Evolutionary conservation across 2,329 filamentous ascomycete species (phyloP).

Genomic region (Phoma herbarum): DNA sequence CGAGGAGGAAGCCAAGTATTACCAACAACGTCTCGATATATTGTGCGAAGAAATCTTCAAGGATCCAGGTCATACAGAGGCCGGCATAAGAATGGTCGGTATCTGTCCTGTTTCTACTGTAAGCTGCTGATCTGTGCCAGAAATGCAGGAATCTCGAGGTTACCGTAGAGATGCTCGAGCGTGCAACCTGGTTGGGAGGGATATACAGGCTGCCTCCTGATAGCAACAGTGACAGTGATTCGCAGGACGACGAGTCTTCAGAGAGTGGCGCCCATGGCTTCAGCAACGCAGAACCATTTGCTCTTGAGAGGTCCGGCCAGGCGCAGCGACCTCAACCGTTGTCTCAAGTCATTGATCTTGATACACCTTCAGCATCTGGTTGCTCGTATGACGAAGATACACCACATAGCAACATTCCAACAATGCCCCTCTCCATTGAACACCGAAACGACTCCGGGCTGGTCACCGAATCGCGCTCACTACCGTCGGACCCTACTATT

Average conservation of each 20-base stretch:
- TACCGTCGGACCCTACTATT: conserved; percentile 10
- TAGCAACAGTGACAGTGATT: conserved; percentile 7
- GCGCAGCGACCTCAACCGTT: not conserved
- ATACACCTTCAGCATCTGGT: conserved; percentile 26
- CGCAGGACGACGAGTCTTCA: not conserved
- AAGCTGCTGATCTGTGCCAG: too few relatives aligned
- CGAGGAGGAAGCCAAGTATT: conserved; percentile 27
- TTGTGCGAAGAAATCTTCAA: conserved; percentile 31
- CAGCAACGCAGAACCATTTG: too few relatives aligned
- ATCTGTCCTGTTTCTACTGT: too few relatives aligned
- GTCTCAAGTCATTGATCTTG: conserved; percentile 31
- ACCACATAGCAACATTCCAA: not conserved
- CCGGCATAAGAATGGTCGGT: conserved; percentile 34
- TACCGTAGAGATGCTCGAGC: conserved; percentile 69
- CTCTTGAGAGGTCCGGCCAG: not conserved
- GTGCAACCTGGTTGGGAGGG: conserved; percentile 56
- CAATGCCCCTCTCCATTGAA: not conserved
- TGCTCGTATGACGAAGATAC: conserved; percentile 2
- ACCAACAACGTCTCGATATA: conserved; percentile 27
- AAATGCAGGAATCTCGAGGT: conserved; percentile 69
- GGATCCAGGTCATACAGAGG: conserved; percentile 60
- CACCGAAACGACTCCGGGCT: not conserved
- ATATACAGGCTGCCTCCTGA: conserved; percentile 26
- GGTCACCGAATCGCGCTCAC: not conserved
- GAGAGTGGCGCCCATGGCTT: too few relatives aligned